Conservation (phyloP, 805 yeast species). For the Kuraishia floccosa region DNA sequence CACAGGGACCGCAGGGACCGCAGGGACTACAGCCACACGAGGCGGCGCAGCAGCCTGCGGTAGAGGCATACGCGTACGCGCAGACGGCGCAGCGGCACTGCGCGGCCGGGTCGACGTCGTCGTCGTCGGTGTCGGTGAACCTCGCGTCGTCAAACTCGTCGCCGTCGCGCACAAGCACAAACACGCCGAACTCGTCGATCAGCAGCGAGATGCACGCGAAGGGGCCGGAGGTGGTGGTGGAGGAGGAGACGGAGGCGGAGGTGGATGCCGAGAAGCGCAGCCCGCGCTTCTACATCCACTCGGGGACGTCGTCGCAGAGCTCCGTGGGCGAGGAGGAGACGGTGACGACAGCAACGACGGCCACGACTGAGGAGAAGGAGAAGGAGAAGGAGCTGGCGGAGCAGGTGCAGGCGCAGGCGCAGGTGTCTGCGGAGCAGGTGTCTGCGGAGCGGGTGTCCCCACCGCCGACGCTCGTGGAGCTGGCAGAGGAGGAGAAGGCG, state of each 20-base stretch:
- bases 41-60: constrained; percentile 1
- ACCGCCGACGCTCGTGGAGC: not conserved
- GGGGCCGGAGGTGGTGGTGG: no score
- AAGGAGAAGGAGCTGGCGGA: not conserved
- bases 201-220: constrained; percentile 3
- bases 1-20: no score
- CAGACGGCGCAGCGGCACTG: not conserved
- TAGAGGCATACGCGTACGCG: no score
- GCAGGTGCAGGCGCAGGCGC: not conserved
- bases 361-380: no score
- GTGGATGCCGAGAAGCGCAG: not conserved
- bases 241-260: not conserved
- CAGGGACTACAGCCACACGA: no score
- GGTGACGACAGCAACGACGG: no score
- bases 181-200: constrained; percentile 6
- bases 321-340: not conserved
- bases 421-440: not conserved
- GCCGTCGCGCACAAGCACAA: constrained; percentile 3
- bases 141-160: constrained; percentile 4
- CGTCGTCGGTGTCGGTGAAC: constrained; percentile 5
- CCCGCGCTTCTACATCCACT: not conserved
- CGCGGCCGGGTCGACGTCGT: constrained; percentile 4
- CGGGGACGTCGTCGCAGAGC: not conserved
- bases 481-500: not conserved
- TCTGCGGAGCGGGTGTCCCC: not conserved